Evolutionary conservation across 495 filamentous ascomycete species (phyloP).

Genomic region (Neurospora sp.): DNA sequence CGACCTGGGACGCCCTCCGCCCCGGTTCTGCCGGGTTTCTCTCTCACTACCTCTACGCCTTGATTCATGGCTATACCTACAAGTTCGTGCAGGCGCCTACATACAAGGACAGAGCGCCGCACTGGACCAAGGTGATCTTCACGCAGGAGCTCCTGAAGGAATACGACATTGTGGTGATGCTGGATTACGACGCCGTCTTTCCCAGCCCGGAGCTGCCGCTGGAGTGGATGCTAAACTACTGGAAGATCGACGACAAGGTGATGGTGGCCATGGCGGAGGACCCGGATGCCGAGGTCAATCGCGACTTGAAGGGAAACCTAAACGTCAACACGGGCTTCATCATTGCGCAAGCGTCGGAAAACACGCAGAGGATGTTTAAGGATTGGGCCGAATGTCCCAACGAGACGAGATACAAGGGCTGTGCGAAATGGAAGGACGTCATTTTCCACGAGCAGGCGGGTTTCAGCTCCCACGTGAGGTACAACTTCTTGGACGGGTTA

Average conservation of each 20-base stretch:
- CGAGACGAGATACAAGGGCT: constrained; percentile 7
- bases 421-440: constrained; percentile 13
- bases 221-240: constrained; percentile 47
- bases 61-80: constrained; percentile 46
- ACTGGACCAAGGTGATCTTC: constrained; percentile 41
- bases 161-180: constrained; percentile 40
- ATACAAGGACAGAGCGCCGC: constrained; percentile 26
- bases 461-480: constrained; percentile 20
- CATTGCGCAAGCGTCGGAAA: constrained; percentile 17
- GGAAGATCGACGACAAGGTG: constrained; percentile 32
- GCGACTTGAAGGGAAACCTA: constrained; percentile 6
- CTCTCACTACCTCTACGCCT: constrained; percentile 34
- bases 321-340: constrained; percentile 25
- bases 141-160: constrained; percentile 32
- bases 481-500: constrained; percentile 19
- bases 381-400: constrained; percentile 22
- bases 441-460: constrained; percentile 21
- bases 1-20: constrained; percentile 11
- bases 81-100: constrained; percentile 31
- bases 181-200: constrained; percentile 42
- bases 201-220: constrained; percentile 37
- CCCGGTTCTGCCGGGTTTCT: constrained; percentile 25
- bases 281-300: constrained; percentile 14
- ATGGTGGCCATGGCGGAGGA: constrained; percentile 38
- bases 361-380: constrained; percentile 17